These are phyloP conservation scores for Leccinum insigne DNA, from an alignment of 1,284 basidiomycete genomes.

Conservation along the genomic window DNA sequence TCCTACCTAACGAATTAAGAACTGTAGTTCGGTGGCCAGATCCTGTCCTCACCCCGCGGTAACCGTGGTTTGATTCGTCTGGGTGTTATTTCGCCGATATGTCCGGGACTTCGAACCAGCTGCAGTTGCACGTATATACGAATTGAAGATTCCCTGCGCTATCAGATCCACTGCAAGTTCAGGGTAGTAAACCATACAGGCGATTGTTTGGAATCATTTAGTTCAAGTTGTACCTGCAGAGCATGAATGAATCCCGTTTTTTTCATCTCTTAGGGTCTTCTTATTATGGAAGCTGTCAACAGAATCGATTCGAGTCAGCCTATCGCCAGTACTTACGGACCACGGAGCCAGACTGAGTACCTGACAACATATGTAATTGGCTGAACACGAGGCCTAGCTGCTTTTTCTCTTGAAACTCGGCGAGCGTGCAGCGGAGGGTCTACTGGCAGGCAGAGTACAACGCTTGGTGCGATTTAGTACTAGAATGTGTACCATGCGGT, in stretches of 20 bases:
- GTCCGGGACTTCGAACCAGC: neutral
- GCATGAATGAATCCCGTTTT: neutral
- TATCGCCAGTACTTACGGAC: neutral
- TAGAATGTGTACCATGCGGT: neutral
- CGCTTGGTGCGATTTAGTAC: neutral
- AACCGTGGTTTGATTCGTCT: neutral
- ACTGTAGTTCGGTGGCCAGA: neutral
- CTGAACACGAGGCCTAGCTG: neutral
- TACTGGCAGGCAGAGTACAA: neutral
- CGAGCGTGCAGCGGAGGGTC: neutral
- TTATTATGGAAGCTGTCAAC: neutral
- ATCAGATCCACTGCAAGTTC: neutral
- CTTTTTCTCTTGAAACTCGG: neutral
- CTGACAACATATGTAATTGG: neutral
- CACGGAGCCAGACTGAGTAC: neutral
- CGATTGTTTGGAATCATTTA: neutral
- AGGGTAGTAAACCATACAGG: neutral
- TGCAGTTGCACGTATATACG: neutral
- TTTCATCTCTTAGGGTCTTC: neutral
- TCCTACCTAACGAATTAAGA: neutral
- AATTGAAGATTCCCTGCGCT: neutral
- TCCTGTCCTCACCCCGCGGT: neutral
- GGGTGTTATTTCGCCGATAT: neutral
- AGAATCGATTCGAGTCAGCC: neutral
- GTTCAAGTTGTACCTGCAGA: neutral